Evolutionary conservation across 2,329 filamentous ascomycete species (phyloP).

Genomic region (Dothistroma pini): DNA sequence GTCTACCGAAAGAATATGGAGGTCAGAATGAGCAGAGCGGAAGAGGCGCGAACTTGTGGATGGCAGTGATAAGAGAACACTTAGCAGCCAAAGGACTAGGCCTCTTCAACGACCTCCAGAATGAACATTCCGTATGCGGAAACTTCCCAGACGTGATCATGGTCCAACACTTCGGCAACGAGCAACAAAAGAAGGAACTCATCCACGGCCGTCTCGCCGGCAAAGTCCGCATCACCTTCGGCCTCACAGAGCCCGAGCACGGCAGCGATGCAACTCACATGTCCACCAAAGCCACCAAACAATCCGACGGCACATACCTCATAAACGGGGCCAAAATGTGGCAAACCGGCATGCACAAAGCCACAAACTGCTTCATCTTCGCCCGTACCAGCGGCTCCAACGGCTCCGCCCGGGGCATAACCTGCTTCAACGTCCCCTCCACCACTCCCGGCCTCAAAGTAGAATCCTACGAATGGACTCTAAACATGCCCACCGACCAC

Average conservation of each 20-base stretch:
- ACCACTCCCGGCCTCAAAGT: conserved; percentile 52
- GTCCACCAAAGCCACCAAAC: conserved; percentile 51
- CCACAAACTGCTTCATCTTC: conserved; percentile 61
- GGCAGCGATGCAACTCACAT: conserved; percentile 63
- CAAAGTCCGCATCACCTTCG: conserved; percentile 57
- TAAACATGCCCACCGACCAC: conserved; percentile 66
- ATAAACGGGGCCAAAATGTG: conserved; percentile 61
- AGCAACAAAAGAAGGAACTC: conserved; percentile 52
- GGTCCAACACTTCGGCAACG: conserved; percentile 58
- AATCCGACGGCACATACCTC: conserved; percentile 48
- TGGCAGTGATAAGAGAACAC: conserved; percentile 60
- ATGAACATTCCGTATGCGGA: conserved; percentile 59
- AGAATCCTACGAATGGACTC: conserved; percentile 60
- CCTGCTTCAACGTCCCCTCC: conserved; percentile 57
- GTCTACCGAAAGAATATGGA: conserved; percentile 54
- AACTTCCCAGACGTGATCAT: conserved; percentile 62
- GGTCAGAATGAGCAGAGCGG: conserved; percentile 46
- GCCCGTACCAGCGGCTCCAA: conserved; percentile 54
- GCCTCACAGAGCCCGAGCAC: conserved; percentile 59
- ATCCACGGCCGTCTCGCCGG: conserved; percentile 53
- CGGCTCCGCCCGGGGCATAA: conserved; percentile 55
- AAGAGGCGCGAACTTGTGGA: conserved; percentile 56
- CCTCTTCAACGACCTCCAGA: conserved; percentile 62
- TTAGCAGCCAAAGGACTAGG: conserved; percentile 57
- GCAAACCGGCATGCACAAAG: conserved; percentile 61